Evolutionary conservation across 441 rosid genomes (phyloP).

Genomic region (Pelargonium myrrhifolium): DNA sequence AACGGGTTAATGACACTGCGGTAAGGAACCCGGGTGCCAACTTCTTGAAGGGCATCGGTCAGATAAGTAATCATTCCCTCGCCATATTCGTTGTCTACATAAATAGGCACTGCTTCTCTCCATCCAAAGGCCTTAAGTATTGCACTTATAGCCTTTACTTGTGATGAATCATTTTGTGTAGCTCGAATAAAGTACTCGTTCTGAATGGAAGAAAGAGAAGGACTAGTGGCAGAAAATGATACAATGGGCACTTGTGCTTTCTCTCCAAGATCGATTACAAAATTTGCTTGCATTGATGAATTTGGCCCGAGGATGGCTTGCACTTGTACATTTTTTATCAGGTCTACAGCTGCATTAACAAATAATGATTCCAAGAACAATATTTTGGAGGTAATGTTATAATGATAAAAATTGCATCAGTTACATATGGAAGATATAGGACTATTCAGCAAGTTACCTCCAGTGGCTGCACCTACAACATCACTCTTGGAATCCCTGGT

Average conservation of each 20-base stretch:
- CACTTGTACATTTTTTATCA: slow-evolving; percentile 46
- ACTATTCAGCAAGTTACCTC: too few species aligned
- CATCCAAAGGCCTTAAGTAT: slow-evolving; percentile 44
- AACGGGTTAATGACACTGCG: slow-evolving; percentile 30
- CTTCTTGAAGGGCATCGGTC: slow-evolving; percentile 36
- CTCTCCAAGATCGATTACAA: slow-evolving; percentile 35
- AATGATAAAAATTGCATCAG: too few species aligned
- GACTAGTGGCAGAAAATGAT: slow-evolving; percentile 54
- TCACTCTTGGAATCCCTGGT: too few species aligned
- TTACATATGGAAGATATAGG: too few species aligned
- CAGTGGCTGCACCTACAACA: too few species aligned
- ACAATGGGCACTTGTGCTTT: slow-evolving; percentile 50
- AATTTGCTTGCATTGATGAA: slow-evolving; percentile 42
- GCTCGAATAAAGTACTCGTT: slow-evolving; percentile 48
- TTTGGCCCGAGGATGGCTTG: slow-evolving; percentile 52
- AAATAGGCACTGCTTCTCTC: slow-evolving; percentile 48
- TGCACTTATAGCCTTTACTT: slow-evolving; percentile 38
- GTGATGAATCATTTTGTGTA: slow-evolving; percentile 29
- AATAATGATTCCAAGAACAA: background rate
- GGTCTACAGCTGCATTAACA: slow-evolving; percentile 36
- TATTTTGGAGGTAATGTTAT: too few species aligned
- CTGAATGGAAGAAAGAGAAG: slow-evolving; percentile 30
- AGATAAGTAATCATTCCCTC: slow-evolving; percentile 40
- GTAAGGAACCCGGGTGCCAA: slow-evolving; percentile 31
- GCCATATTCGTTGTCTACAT: slow-evolving; percentile 40